Evolutionary conservation across 495 filamentous ascomycete species (phyloP).

Genomic region (Tricharina praecox): DNA sequence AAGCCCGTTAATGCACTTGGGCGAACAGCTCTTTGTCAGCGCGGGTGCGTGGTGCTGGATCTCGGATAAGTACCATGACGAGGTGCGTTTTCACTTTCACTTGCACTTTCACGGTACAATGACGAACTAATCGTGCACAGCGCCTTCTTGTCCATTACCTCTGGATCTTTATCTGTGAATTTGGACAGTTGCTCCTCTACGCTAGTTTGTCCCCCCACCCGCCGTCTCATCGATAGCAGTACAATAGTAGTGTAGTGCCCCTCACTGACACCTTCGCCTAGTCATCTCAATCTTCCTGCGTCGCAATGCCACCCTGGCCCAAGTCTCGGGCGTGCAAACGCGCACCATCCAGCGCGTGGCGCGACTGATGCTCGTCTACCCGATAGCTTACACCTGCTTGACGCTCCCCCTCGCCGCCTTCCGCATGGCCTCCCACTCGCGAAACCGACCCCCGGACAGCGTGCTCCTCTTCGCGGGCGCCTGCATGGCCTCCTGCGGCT

Average conservation of each 20-base stretch:
- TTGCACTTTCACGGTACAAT: neutral
- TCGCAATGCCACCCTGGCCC: neutral
- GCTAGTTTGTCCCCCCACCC: neutral
- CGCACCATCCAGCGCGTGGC: slow-evolving; percentile 4
- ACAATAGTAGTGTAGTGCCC: too few species aligned
- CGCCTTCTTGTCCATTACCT: slow-evolving; percentile 4
- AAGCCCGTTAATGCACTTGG: neutral
- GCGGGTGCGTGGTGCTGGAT: slow-evolving; percentile 6
- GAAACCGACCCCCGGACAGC: slow-evolving; percentile 32
- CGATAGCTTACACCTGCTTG: slow-evolving; percentile 5
- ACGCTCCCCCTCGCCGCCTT: slow-evolving; percentile 6
- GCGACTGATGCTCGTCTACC: slow-evolving; percentile 2
- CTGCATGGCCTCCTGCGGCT: slow-evolving; percentile 55
- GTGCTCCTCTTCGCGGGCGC: slow-evolving; percentile 57
- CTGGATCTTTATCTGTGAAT: slow-evolving; percentile 9
- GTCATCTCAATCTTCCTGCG: slow-evolving; percentile 3
- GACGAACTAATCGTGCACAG: neutral
- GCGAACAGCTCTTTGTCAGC: neutral
- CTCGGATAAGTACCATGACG: neutral
- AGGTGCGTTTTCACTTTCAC: neutral
- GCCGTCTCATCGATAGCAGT: neutral
- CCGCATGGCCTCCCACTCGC: slow-evolving; percentile 4
- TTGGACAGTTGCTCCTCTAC: slow-evolving; percentile 4
- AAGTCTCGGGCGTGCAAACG: slow-evolving; percentile 1
- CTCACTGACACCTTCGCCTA: neutral